Base-by-base conservation (phyloP, 2,329 filamentous ascomycete species). In the Aspergillus niger region DNA sequence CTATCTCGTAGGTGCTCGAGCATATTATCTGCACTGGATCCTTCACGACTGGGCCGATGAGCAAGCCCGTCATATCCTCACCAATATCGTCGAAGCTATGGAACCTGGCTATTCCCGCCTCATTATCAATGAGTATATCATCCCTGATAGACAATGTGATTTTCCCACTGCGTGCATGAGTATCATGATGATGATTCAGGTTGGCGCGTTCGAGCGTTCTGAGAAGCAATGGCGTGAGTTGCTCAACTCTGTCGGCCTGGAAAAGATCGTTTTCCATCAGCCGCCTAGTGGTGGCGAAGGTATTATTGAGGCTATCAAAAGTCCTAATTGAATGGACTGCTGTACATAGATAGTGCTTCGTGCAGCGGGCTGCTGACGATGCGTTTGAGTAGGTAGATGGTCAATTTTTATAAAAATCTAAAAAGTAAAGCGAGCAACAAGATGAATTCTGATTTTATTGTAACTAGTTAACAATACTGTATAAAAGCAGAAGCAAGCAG, bases 51-150 rank as follows among this genome's bases (percentile, higher is more conserved):
- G 66, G 62, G 38, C 62, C 3, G 64, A 71, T 28, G 49, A 43
- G 3, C 55, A 67, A 30, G 62, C 61, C 13, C 57, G 49, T 17
- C 28, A 51, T 5, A 72, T 71, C 57, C 62, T 70, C 6, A 15
- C 8, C 3, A 60, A 63, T 13, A 58, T 68, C 6, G 56, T 55
- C 8, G 60, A 30, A 2, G 64, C 65, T 44, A 71, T 72, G 70
- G 55, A 64, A 8, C 62, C 64, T 2, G 69, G 66, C 1, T 66
- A 68, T 28, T 71, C 68, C 3, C 58, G 58, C 2, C 52, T 74
- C 13, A 50, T 74, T 5, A 68, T 75, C 36, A 65, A 69, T 44
- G 72, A 75, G 11, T 63, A 59, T 7, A 65, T 74, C 20, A 58
- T 74, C 13, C 70, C 69, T 1, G 62, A 65, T 28, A 60, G 17